A percentile compares a stretch with the other conserved stretches of the same genome.
These are phyloP conservation scores for Anthracocystis setariae DNA, from an alignment of 1,284 basidiomycete species.

Conservation along the genomic window DNA sequence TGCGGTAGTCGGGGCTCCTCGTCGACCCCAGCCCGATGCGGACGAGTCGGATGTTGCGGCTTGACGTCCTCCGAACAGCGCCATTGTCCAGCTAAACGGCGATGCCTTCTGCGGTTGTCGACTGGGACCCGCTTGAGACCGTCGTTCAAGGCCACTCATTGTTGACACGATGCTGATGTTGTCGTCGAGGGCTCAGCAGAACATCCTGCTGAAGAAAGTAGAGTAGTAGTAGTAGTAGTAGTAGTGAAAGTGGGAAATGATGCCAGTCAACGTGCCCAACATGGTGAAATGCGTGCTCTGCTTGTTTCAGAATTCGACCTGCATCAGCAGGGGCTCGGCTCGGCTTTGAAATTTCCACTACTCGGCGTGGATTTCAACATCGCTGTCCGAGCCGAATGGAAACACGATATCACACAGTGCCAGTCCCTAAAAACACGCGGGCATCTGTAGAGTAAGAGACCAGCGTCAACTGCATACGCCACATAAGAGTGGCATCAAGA, in stretches of 20 bases:
- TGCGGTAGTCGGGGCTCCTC: slow-evolving; percentile 5
- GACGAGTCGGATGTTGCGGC: background rate
- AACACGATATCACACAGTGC: too few relatives aligned
- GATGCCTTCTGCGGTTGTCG: slow-evolving; percentile 7
- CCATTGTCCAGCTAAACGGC: slow-evolving; percentile 30
- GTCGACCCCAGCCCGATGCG: slow-evolving; percentile 24
- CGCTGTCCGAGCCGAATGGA: background rate
- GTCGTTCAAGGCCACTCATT: slow-evolving; percentile 9
- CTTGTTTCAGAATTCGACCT: background rate
- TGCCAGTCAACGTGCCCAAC: background rate
- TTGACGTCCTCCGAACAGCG: slow-evolving; percentile 33
- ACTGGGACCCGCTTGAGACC: slow-evolving; percentile 19
- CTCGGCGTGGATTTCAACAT: background rate
- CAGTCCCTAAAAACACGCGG: too few relatives aligned
- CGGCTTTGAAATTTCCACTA: background rate
- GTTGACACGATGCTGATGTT: background rate
- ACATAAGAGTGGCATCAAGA: too few relatives aligned
- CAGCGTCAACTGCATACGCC: too few relatives aligned
- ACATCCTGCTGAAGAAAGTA: too few relatives aligned
- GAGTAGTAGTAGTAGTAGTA: too few relatives aligned
- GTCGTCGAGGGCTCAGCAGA: background rate
- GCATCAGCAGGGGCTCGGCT: background rate
- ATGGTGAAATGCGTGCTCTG: background rate
- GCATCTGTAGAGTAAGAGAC: too few relatives aligned
- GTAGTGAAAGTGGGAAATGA: too few relatives aligned